These are phyloP conservation scores for Lactifluus volemus DNA, from an alignment of 768 basidiomycete genomes.

Conservation along the genomic window DNA sequence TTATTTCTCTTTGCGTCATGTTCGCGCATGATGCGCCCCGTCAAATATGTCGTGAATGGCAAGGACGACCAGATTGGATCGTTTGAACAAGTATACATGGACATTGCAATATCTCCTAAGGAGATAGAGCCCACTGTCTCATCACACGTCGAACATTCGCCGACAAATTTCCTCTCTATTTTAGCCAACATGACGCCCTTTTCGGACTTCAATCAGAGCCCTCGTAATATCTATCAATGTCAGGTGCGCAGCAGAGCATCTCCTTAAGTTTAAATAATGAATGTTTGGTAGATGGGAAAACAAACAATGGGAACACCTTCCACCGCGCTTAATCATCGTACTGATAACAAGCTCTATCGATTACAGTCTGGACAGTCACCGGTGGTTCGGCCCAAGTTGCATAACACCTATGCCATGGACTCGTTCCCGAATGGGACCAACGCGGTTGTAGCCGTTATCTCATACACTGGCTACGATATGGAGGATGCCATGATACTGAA, in stretches of 20 bases:
- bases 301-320: slow-evolving; percentile 99
- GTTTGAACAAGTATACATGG: slow-evolving; percentile 99
- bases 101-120: slow-evolving; percentile 84
- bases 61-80: slow-evolving; percentile 85
- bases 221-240: slow-evolving; percentile 89
- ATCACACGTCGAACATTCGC: slow-evolving; percentile 88
- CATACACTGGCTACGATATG: slow-evolving; percentile 99
- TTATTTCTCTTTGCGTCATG: slow-evolving; percentile 83
- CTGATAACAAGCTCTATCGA: slow-evolving; percentile 97
- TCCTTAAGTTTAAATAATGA: background rate
- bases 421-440: slow-evolving; percentile 98
- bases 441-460: slow-evolving; percentile 98
- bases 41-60: slow-evolving; percentile 82
- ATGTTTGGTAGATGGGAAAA: slow-evolving; percentile 79
- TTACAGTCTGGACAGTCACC: slow-evolving; percentile 94
- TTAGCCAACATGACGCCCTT: slow-evolving; percentile 97
- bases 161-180: slow-evolving; percentile 94
- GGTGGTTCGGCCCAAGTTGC: slow-evolving; percentile 82
- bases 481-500: slow-evolving; percentile 99
- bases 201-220: slow-evolving; percentile 98
- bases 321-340: slow-evolving; percentile 82
- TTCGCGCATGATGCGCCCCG: slow-evolving; percentile 96
- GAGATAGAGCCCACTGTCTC: slow-evolving; percentile 70
- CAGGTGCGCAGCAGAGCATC: slow-evolving; percentile 41
- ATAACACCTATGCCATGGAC: slow-evolving; percentile 97